These are phyloP conservation scores for Hypholoma sublateritium DNA, from an alignment of 768 basidiomycete species.

Conservation along the genomic window DNA sequence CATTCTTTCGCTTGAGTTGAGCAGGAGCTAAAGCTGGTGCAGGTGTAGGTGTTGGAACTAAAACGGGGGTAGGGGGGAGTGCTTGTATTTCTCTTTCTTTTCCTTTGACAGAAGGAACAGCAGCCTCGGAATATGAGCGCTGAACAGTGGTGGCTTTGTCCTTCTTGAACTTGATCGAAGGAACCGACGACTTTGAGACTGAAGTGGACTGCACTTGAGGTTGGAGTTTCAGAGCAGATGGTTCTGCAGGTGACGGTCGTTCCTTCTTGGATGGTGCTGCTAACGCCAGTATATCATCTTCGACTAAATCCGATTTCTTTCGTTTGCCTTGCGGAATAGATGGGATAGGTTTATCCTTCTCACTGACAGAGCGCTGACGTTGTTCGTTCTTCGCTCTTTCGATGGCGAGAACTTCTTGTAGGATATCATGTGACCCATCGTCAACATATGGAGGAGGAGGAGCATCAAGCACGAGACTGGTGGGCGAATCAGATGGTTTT, in stretches of 20 bases:
- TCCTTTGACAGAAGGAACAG: constrained; percentile 57
- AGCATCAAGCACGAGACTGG: constrained; percentile 43
- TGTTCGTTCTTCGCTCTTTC: constrained; percentile 66
- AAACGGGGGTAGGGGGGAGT: constrained; percentile 6
- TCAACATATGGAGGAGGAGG: constrained; percentile 71
- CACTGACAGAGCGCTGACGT: constrained; percentile 43
- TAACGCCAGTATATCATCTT: constrained; percentile 65
- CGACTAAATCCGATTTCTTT: constrained; percentile 50
- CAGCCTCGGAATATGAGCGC: constrained; percentile 26
- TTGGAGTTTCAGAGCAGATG: constrained; percentile 20
- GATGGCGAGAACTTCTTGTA: constrained; percentile 81
- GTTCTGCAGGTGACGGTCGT: constrained; percentile 41
- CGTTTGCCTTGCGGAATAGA: constrained; percentile 53
- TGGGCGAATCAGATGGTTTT: constrained; percentile 35
- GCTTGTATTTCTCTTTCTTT: constrained; percentile 65
- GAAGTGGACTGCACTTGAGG: constrained; percentile 11
- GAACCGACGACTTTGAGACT: constrained; percentile 22
- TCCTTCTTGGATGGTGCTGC: constrained; percentile 65
- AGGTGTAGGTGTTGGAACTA: constrained; percentile 25
- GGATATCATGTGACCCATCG: constrained; percentile 78
- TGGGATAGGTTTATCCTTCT: constrained; percentile 33
- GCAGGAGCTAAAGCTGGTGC: constrained; percentile 17
- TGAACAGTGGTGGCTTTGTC: constrained; percentile 34
- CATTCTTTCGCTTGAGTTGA: constrained; percentile 35
- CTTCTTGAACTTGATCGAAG: constrained; percentile 40